Evolutionary conservation across 306 rosid genomes (phyloP).

Genomic region (Argentina anserina): DNA sequence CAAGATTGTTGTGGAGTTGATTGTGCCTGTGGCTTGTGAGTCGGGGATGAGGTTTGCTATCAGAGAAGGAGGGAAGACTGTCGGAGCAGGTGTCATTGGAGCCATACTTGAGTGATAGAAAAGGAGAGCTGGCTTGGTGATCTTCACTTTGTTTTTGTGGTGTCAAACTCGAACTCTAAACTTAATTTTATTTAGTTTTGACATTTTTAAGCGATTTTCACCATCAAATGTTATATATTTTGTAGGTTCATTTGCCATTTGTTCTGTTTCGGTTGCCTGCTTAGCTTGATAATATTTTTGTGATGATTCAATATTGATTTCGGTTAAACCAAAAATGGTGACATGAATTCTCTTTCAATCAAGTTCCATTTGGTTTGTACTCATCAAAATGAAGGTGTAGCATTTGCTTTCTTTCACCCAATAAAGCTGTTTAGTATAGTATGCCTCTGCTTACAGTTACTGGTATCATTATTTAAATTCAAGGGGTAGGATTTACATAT

Average conservation of each 20-base stretch:
- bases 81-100: slow-evolving; percentile 88
- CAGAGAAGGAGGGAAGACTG: slow-evolving; percentile 92
- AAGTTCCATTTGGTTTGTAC: not conserved
- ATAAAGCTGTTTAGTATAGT: not conserved
- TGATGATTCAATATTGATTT: slow-evolving; percentile 26
- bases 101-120: slow-evolving; percentile 59
- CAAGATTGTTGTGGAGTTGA: slow-evolving; percentile 75
- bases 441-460: not conserved
- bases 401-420: not conserved
- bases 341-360: not conserved
- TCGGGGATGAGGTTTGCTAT: slow-evolving; percentile 94
- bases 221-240: slow-evolving; percentile 51
- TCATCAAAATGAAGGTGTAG: not conserved
- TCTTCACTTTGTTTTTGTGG: slow-evolving; percentile 29
- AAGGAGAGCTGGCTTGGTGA: slow-evolving; percentile 6
- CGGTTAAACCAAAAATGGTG: slow-evolving; percentile 15
- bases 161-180: slow-evolving; percentile 30
- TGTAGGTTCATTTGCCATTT: slow-evolving; percentile 44
- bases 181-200: slow-evolving; percentile 35
- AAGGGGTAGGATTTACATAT: not conserved
- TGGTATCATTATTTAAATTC: not conserved
- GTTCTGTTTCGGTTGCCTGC: slow-evolving; percentile 31
- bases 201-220: slow-evolving; percentile 32
- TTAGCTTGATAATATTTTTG: slow-evolving; percentile 36
- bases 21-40: slow-evolving; percentile 85